Evolutionary conservation across 768 basidiomycete genomes (phyloP), one percentile per base, ranked within the genome.

Genomic region (Pleurotus platypus): DNA sequence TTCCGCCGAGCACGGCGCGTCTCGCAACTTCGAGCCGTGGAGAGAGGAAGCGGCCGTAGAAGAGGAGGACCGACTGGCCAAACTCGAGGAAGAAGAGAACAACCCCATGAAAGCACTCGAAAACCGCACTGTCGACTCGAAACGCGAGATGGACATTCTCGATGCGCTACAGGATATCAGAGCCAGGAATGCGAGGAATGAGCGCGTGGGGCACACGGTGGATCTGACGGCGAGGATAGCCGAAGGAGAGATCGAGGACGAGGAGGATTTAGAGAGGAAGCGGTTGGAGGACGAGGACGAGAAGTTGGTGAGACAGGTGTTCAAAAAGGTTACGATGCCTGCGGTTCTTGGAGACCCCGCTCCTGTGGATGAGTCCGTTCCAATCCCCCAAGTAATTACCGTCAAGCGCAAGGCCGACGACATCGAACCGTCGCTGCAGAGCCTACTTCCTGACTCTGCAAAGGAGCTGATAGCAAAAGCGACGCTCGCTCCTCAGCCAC

Each of bases 11-110:
- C 96, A 98, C 66, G 97, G 97, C 27, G 97, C 97, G 26, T 94
- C 91, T 3, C 85, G 97, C 4, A 99, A 98, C 69, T 98, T 98
- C 67, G 97, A 99, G 73, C 94, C 94, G 11, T 98, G 95, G 95
- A 75, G 93, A 64, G 93, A 94, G 56, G 88, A 93, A 66, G 64
- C 79, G 61, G 87, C 82, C 0, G 84, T 78, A 2, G 85, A 92
- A 63, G 90, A 92, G 65, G 89, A 87, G 66, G 96, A 99, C 62
- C 78, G 88, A 50, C 77, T 94, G 20, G 89, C 89, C 22, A 87
- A 88, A 66, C 70, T 94, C 20, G 94, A 95, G 66, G 94, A 90
- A 66, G 94, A 94, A 64, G 93, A 94, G 71, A 92, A 94, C 70
- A 93, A 97, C 66, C 94, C 97, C 2, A 99, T 99, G 96, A 94